Conservation (phyloP, 768 basidiomycete genomes). For the Dendrothele bispora region DNA sequence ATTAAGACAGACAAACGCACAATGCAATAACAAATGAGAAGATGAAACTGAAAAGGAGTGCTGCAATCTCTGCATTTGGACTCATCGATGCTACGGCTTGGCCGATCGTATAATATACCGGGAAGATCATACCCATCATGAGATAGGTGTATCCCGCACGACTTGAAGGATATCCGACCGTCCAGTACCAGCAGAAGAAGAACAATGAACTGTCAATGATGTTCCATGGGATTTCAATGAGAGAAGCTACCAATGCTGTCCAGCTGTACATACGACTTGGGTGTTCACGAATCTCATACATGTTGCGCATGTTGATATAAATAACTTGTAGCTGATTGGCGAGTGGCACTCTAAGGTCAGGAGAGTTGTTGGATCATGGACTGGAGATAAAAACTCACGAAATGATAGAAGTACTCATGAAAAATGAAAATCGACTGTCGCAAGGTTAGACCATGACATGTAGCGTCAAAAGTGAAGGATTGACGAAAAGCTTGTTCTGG, state of each 20-base stretch:
- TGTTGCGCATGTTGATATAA: conserved; percentile 55
- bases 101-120: conserved; percentile 60
- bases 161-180: conserved; percentile 55
- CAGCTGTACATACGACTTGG: conserved; percentile 67
- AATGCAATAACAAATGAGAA: conserved; percentile 69
- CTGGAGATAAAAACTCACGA: conserved; percentile 7
- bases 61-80: conserved; percentile 59
- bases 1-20: conserved; percentile 29
- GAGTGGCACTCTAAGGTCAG: conserved; percentile 50
- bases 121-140: conserved; percentile 51
- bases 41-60: conserved; percentile 54
- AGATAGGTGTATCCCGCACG: conserved; percentile 64
- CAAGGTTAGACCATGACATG: too few relatives aligned
- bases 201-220: conserved; percentile 55
- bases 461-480: conserved; percentile 21
- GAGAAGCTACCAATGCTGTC: conserved; percentile 55
- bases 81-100: conserved; percentile 63
- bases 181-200: conserved; percentile 73
- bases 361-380: not conserved
- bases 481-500: conserved; percentile 66
- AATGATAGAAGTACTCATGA: conserved; percentile 52
- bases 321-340: conserved; percentile 65
- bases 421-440: too few relatives aligned
- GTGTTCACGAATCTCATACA: conserved; percentile 71
- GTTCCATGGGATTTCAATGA: conserved; percentile 65